A percentile compares a stretch with the other conserved stretches of the same genome.
phyloP scores from a whole-genome alignment of 371 early-diverging fungal genomes.

The Mucor piriformis region DNA sequence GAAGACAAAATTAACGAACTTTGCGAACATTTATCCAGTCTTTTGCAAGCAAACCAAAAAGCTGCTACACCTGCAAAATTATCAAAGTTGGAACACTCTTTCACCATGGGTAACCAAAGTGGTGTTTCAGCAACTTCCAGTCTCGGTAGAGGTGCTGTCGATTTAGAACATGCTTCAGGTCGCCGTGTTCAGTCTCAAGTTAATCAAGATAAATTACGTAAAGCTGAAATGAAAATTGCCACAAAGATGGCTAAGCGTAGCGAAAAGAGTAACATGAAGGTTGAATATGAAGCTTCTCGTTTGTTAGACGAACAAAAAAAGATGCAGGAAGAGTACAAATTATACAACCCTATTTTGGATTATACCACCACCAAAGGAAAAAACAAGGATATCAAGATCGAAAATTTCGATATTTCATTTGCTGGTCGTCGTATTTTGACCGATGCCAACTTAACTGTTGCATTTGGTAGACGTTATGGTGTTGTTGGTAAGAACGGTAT shows the following conservation, averaged over 20 bases:
- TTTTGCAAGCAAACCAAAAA: slow-evolving; percentile 51
- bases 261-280: slow-evolving; percentile 59
- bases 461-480: slow-evolving; percentile 92
- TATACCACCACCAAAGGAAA: slow-evolving; percentile 84
- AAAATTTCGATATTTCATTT: slow-evolving; percentile 95
- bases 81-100: slow-evolving; percentile 59
- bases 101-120: slow-evolving; percentile 60
- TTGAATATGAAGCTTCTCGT: slow-evolving; percentile 78
- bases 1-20: slow-evolving; percentile 64
- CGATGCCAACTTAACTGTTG: slow-evolving; percentile 81
- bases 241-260: slow-evolving; percentile 88
- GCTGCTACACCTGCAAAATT: slow-evolving; percentile 28
- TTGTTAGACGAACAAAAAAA: slow-evolving; percentile 75
- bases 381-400: slow-evolving; percentile 93
- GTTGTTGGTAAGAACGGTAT: slow-evolving; percentile 99
- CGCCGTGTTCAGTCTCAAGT: slow-evolving; percentile 84
- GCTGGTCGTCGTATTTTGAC: slow-evolving; percentile 93
- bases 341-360: slow-evolving; percentile 83
- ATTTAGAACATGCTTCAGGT: slow-evolving; percentile 70
- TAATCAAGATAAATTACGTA: slow-evolving; percentile 86
- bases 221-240: slow-evolving; percentile 92
- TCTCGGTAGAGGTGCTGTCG: slow-evolving; percentile 50
- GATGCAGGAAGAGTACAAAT: slow-evolving; percentile 68
- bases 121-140: slow-evolving; percentile 60
- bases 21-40: slow-evolving; percentile 61